Percentiles rank a stretch among this genome's conserved stretches.
Conservation (phyloP, 306 rosid species). For the Lagenaria siceraria region DNA sequence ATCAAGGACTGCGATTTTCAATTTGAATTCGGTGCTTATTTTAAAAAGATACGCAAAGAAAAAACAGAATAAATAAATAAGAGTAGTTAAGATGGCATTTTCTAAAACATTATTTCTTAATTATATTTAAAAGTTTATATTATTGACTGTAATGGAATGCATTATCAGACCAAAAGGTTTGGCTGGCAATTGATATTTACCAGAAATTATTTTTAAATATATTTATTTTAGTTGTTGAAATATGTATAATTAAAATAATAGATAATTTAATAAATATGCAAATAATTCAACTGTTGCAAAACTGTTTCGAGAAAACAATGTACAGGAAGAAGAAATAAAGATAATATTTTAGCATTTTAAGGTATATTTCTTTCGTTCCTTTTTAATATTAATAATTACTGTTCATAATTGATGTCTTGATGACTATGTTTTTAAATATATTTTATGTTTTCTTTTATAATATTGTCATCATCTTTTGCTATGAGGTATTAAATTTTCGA, state of each 20-base stretch:
- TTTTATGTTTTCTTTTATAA: too few relatives aligned
- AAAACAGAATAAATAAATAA: not conserved
- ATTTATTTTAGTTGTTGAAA: not conserved
- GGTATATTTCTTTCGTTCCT: too few relatives aligned
- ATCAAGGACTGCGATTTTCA: too few relatives aligned
- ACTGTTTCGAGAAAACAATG: not conserved
- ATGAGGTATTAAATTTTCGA: too few relatives aligned
- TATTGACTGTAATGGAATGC: not conserved
- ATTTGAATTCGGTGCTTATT: not conserved
- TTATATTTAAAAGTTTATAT: not conserved
- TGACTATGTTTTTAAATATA: too few relatives aligned
- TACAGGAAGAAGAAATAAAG: too few relatives aligned
- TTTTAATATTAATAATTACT: too few relatives aligned
- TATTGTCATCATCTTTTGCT: too few relatives aligned
- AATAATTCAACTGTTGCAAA: not conserved
- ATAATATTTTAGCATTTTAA: too few relatives aligned
- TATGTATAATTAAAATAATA: not conserved
- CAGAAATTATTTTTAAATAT: not conserved
- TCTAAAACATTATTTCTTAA: not conserved
- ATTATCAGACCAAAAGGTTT: not conserved
- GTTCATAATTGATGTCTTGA: too few relatives aligned
- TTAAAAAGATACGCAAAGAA: not conserved
- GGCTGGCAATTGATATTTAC: not conserved
- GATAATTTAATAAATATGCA: too few relatives aligned
- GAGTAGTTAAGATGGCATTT: not conserved